These are phyloP conservation scores for Verticillium tricorpus DNA, from an alignment of 2,329 filamentous ascomycete genomes.

Conservation along the genomic window DNA sequence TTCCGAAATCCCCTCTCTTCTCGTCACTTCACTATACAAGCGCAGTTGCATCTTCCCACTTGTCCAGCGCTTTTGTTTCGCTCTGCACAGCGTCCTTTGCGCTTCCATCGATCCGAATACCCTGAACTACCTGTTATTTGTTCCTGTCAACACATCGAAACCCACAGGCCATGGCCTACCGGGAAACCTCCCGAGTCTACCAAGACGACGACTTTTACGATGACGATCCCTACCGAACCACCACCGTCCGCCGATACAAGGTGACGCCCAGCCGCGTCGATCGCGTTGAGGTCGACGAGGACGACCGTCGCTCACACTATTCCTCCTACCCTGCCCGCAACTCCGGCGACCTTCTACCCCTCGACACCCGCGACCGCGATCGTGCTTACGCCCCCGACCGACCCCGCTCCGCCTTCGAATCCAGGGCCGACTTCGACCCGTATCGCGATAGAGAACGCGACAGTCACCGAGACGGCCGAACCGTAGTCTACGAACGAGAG, in stretches of 20 bases:
- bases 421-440: conserved; percentile 20
- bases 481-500: conserved; percentile 31
- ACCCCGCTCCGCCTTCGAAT: conserved; percentile 46
- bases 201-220: conserved; percentile 30
- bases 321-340: conserved; percentile 30
- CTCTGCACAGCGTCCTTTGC: not conserved
- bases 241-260: conserved; percentile 51
- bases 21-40: not conserved
- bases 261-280: conserved; percentile 37
- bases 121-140: not conserved
- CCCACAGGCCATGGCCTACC: conserved; percentile 23
- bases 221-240: conserved; percentile 41
- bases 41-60: not conserved
- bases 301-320: conserved; percentile 40
- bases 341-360: conserved; percentile 35
- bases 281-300: conserved; percentile 38
- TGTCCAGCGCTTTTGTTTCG: not conserved
- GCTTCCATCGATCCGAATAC: not conserved
- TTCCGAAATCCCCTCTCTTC: not conserved
- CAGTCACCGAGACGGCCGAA: conserved; percentile 13
- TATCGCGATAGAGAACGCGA: conserved; percentile 19
- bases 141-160: conserved; percentile 11
- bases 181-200: conserved; percentile 26
- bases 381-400: conserved; percentile 39
- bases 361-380: conserved; percentile 35